Base-by-base conservation (phyloP, 164 flowering plant genomes). In the Pachysandra terminalis region DNA sequence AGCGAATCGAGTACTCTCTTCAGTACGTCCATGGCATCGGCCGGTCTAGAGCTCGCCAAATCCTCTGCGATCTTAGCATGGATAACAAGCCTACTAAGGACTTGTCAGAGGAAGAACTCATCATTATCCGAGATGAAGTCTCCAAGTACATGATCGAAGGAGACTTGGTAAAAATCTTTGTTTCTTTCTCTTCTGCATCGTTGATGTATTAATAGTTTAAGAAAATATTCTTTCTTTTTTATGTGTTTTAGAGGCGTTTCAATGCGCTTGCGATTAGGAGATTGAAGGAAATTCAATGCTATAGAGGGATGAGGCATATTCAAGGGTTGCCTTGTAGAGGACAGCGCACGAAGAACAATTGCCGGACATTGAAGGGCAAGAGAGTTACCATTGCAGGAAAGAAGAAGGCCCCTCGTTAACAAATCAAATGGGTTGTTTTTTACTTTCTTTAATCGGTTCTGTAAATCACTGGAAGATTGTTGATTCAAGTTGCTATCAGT, bases 1-100 rank as follows among this genome's bases (percentile, higher is more conserved):
- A 96, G 84, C 71, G 98, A 32, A 71, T 96, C 1, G 88, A 93
- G 72, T 87, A 35, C 80, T 90, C 99, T 22, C 91, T 93, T 66
- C 98, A 84, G 80, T 91, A 96, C 81, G 82, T 96, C 24, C 95
- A 93, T 63, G 98, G 99, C 9, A 81, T 96, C 52, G 99, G 99
- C 8, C 88, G 99, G 12, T 77, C 84, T 19, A 68, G 73, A 25
- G 81, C 98, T 28, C 80, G 81, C 25, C 83, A 89, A 64, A 91
- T 96, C 27, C 86, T 96, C 14, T 21, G 13, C 63, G 93, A 93
- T 64, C 80, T 96, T 52, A 57, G 35, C 21, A 78, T 93, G 86
- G 80, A 85, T 65, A 96, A 96, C 78, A 96, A 93, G 67, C 65
- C 87, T 65, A 93, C 97, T 52, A 91, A 90, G 65, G 93, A 96